Evolutionary conservation across 2,329 filamentous ascomycete genomes (phyloP).

Genomic region (Cladobotryum protrusum): DNA sequence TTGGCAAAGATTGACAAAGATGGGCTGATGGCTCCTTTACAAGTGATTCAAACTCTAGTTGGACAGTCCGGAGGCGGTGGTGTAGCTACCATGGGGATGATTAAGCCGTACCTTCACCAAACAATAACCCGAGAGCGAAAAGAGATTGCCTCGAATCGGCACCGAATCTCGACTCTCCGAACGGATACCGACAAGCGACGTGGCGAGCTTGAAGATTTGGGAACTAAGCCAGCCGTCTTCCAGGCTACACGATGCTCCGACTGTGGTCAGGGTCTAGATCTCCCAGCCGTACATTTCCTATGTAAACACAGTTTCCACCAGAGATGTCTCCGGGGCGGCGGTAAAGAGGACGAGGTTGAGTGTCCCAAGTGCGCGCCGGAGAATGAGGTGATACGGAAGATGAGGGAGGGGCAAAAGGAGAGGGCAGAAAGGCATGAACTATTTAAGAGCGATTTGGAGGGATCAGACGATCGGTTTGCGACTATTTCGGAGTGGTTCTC

Average conservation of each 20-base stretch:
- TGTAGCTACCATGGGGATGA: conserved; percentile 94
- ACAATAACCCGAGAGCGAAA: conserved; percentile 84
- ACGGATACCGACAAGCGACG: conserved; percentile 76
- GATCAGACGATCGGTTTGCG: conserved; percentile 78
- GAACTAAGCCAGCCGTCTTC: conserved; percentile 78
- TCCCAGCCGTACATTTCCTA: conserved; percentile 90
- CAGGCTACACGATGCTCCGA: conserved; percentile 82
- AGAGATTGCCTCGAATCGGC: conserved; percentile 75
- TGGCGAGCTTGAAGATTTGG: conserved; percentile 69
- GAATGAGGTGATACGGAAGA: conserved; percentile 83
- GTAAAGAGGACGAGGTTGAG: conserved; percentile 59
- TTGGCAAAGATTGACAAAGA: conserved; percentile 84
- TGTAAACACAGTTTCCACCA: conserved; percentile 98
- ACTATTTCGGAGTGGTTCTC: conserved; percentile 94
- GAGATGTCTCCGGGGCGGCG: conserved; percentile 60
- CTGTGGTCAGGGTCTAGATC: conserved; percentile 70
- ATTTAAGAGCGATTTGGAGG: conserved; percentile 72
- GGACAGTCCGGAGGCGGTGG: conserved; percentile 42
- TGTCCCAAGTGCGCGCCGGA: conserved; percentile 80
- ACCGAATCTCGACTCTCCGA: conserved; percentile 76
- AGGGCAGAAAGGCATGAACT: conserved; percentile 81
- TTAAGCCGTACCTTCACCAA: conserved; percentile 84
- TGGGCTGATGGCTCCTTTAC: conserved; percentile 87
- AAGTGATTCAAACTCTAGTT: conserved; percentile 90
- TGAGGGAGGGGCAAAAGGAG: conserved; percentile 80